Percentiles rank a stretch among this genome's conserved stretches.
These are phyloP conservation scores for Tremella fuciformis DNA, from an alignment of 768 basidiomycete genomes.

Conservation along the genomic window DNA sequence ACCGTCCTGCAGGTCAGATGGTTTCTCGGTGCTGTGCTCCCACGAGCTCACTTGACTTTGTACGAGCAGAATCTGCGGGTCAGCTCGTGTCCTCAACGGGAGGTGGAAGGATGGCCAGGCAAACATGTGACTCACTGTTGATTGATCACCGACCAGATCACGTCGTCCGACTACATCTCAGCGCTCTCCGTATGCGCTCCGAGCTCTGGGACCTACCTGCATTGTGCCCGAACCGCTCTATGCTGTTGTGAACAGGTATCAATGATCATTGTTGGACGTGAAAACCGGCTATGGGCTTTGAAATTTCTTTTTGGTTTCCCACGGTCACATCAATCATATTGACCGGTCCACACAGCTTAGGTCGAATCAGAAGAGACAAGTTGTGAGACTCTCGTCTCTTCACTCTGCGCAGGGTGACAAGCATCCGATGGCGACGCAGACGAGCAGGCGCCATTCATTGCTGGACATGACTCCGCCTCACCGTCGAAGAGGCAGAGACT, in stretches of 20 bases:
- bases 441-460: no score
- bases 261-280: background rate
- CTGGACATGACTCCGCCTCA: no score
- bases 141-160: conserved; percentile 96
- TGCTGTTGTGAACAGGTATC: background rate
- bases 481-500: no score
- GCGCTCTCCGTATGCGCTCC: background rate
- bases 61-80: conserved; percentile 85
- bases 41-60: conserved; percentile 85
- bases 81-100: background rate
- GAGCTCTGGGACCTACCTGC: conserved; percentile 37
- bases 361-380: no score
- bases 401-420: no score
- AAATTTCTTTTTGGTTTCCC: conserved; percentile 7
- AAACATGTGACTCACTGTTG: conserved; percentile 52
- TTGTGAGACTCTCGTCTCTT: no score
- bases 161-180: conserved; percentile 68
- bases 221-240: conserved; percentile 20
- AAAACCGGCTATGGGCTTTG: conserved; percentile 1
- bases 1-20: conserved; percentile 61
- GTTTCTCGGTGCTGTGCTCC: background rate
- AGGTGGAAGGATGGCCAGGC: background rate
- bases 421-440: no score
- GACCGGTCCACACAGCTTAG: no score
- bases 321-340: no score